phyloP scores from a whole-genome alignment of 2,329 filamentous ascomycete genomes.

The Aspergillus ibericus region DNA sequence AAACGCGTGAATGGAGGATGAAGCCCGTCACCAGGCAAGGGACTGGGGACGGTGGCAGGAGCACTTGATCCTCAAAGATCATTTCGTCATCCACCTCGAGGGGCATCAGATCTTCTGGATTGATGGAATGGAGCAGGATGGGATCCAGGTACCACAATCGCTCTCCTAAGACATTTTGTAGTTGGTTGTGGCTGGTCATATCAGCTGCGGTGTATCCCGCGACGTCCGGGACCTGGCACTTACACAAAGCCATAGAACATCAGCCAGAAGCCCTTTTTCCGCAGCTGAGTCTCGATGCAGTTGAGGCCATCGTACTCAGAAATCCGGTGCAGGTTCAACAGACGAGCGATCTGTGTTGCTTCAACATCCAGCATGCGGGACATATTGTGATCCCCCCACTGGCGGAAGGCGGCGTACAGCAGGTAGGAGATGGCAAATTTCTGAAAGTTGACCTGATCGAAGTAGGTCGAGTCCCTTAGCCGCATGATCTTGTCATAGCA shows the following conservation, averaged over 20 bases:
- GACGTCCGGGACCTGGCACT: neutral
- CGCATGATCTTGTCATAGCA: slow-evolving; percentile 12
- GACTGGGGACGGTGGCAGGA: slow-evolving; percentile 5
- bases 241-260: slow-evolving; percentile 34
- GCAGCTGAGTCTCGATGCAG: slow-evolving; percentile 35
- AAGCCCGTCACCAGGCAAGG: slow-evolving; percentile 30
- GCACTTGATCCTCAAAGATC: slow-evolving; percentile 25
- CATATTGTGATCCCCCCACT: slow-evolving; percentile 38
- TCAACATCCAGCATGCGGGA: slow-evolving; percentile 41
- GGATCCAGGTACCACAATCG: slow-evolving; percentile 32
- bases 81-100: slow-evolving; percentile 35
- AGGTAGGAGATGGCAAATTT: slow-evolving; percentile 40
- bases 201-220: neutral
- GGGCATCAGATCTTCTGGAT: slow-evolving; percentile 35
- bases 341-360: slow-evolving; percentile 34
- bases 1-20: slow-evolving; percentile 30
- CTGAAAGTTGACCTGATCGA: slow-evolving; percentile 27
- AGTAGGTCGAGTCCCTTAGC: slow-evolving; percentile 15
- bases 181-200: slow-evolving; percentile 15
- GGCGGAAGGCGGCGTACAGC: slow-evolving; percentile 34
- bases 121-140: slow-evolving; percentile 27
- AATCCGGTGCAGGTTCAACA: slow-evolving; percentile 32
- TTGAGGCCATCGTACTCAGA: slow-evolving; percentile 34
- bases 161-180: slow-evolving; percentile 25
- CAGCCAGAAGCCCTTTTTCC: slow-evolving; percentile 42